A percentile compares a stretch with the other conserved stretches of the same genome.
Conservation (phyloP, 2,329 filamentous ascomycete genomes). For the Esteya vermicola region DNA sequence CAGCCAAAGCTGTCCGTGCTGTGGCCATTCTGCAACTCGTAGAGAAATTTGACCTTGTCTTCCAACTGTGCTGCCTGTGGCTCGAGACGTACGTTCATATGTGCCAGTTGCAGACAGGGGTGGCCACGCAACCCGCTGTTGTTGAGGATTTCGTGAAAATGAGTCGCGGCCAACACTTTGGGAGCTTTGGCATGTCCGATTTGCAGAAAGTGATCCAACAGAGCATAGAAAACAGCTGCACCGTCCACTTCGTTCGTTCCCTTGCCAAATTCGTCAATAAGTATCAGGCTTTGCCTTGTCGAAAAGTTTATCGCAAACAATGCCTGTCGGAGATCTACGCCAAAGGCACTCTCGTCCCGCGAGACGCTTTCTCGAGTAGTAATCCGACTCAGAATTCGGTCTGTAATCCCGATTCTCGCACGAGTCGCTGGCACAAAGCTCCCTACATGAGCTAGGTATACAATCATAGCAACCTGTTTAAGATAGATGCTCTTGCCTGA, state of each 20-base stretch:
- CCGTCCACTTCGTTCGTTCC: slow-evolving; percentile 45
- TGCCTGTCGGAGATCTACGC: slow-evolving; percentile 77
- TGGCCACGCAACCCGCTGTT: slow-evolving; percentile 37
- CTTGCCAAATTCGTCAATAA: slow-evolving; percentile 87
- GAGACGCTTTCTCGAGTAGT: slow-evolving; percentile 54
- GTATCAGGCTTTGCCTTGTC: slow-evolving; percentile 61
- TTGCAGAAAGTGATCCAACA: slow-evolving; percentile 40
- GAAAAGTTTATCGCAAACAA: slow-evolving; percentile 61
- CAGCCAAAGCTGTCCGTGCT: slow-evolving; percentile 75
- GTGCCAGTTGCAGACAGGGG: slow-evolving; percentile 41
- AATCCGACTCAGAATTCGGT: slow-evolving; percentile 82
- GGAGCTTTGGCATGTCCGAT: slow-evolving; percentile 29
- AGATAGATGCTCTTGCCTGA: slow-evolving; percentile 94
- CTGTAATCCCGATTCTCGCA: slow-evolving; percentile 72
- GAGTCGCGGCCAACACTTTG: slow-evolving; percentile 46
- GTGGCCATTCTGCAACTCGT: slow-evolving; percentile 51
- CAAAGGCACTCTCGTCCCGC: slow-evolving; percentile 46
- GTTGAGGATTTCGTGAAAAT: slow-evolving; percentile 62
- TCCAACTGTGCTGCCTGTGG: slow-evolving; percentile 31
- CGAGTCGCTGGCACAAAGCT: slow-evolving; percentile 74
- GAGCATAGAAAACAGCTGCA: slow-evolving; percentile 40
- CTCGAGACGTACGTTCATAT: slow-evolving; percentile 59
- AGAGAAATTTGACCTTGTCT: slow-evolving; percentile 60
- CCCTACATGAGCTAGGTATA: slow-evolving; percentile 85
- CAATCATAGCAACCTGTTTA: slow-evolving; percentile 81